phyloP scores from a whole-genome alignment of 169 alveolate species.

The Eimeria necatrix region DNA sequence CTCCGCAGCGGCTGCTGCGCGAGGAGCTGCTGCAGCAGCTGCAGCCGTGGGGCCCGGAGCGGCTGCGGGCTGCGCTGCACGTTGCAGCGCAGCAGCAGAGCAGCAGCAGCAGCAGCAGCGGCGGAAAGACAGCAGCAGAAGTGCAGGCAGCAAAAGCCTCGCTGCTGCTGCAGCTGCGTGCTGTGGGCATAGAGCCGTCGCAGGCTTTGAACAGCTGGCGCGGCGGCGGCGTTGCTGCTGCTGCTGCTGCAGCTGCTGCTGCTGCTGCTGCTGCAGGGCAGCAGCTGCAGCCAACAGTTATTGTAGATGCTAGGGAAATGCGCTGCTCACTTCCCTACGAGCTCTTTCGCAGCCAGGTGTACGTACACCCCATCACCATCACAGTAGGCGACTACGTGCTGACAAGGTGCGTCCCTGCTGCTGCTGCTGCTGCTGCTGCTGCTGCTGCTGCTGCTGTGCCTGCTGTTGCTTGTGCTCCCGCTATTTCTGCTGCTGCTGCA shows the following conservation, averaged over 20 bases:
- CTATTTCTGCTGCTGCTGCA: neutral
- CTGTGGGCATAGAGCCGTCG: constrained; percentile 22
- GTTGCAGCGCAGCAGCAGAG: neutral
- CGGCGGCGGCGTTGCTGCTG: constrained; percentile 53
- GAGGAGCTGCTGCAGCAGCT: constrained; percentile 41
- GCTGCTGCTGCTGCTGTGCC: neutral
- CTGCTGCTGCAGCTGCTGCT: constrained; percentile 59
- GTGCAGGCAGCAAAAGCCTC: neutral
- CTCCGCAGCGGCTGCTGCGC: constrained; percentile 12
- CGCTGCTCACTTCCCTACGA: constrained; percentile 83
- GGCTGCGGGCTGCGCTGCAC: constrained; percentile 23
- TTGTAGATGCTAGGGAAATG: constrained; percentile 83
- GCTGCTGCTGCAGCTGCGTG: constrained; percentile 44
- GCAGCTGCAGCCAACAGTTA: constrained; percentile 65
- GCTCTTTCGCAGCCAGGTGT: constrained; percentile 81
- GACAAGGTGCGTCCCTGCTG: constrained; percentile 73
- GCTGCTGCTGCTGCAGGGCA: neutral
- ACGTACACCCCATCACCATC: constrained; percentile 80
- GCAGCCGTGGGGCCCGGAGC: constrained; percentile 1
- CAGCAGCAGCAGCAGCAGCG: neutral
- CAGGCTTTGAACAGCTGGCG: constrained; percentile 13
- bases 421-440: constrained; percentile 7
- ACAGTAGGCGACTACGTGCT: constrained; percentile 84
- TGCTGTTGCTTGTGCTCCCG: neutral
- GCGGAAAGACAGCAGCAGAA: constrained; percentile 55